These are phyloP conservation scores for Bryum argenteum DNA, from an alignment of 225 moss, liverwort and hornwort genomes.

Conservation along the genomic window DNA sequence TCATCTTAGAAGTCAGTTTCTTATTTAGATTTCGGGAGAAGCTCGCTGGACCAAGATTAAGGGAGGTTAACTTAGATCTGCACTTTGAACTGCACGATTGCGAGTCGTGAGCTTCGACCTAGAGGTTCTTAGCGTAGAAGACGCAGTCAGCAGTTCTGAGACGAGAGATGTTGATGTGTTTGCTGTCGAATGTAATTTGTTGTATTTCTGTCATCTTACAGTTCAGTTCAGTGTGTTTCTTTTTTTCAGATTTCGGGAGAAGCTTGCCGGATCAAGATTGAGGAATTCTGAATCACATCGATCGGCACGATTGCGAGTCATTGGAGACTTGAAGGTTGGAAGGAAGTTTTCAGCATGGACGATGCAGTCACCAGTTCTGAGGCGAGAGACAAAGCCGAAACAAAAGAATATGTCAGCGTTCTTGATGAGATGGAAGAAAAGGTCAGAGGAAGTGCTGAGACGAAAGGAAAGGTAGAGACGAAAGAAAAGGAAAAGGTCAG, in stretches of 20 bases:
- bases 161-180: no score
- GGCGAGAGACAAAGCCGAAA: neutral
- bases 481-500: constrained; percentile 32
- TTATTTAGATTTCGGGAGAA: neutral
- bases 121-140: constrained; percentile 29
- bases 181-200: no score
- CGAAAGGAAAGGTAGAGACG: constrained; percentile 5
- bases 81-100: constrained; percentile 14
- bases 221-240: neutral
- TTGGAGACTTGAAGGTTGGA: constrained; percentile 1
- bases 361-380: constrained; percentile 19
- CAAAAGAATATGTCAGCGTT: constrained; percentile 25
- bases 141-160: constrained; percentile 19
- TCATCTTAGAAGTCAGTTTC: neutral
- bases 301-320: neutral
- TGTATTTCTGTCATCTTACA: neutral
- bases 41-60: constrained; percentile 11
- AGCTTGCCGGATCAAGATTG: constrained; percentile 2
- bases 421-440: constrained; percentile 6
- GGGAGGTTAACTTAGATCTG: neutral
- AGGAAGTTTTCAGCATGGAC: constrained; percentile 28
- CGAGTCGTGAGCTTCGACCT: neutral
- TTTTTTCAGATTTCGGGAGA: neutral
- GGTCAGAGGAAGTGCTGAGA: constrained; percentile 13
- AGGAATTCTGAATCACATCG: constrained; percentile 11